Evolutionary conservation across 1,139 yeast species (phyloP).

Genomic region (Diutina rugosa): DNA sequence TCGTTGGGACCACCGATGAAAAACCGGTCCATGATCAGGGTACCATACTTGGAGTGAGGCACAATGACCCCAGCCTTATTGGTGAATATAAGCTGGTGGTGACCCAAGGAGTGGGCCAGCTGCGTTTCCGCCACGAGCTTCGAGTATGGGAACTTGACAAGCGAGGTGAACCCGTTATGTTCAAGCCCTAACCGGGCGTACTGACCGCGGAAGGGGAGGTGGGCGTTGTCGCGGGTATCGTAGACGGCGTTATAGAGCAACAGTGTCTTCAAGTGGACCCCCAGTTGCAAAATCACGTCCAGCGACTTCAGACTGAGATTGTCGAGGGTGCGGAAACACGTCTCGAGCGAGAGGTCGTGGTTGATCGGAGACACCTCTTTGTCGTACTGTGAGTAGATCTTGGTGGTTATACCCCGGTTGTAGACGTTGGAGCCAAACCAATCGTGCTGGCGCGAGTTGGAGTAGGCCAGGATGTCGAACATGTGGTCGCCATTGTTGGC

Average conservation of each 20-base stretch:
- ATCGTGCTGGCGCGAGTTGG: constrained; percentile 52
- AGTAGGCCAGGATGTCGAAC: constrained; percentile 40
- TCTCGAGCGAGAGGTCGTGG: constrained; percentile 56
- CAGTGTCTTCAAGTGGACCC: constrained; percentile 48
- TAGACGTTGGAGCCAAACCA: constrained; percentile 54
- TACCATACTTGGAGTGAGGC: constrained; percentile 8
- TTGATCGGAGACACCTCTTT: constrained; percentile 11
- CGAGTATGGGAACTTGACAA: constrained; percentile 32
- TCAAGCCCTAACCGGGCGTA: constrained; percentile 45
- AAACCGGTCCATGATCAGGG: constrained; percentile 16
- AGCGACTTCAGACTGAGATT: constrained; percentile 25
- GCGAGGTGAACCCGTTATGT: constrained; percentile 9
- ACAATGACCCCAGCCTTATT: constrained; percentile 41
- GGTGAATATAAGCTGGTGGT: constrained; percentile 25
- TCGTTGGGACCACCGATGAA: constrained; percentile 71
- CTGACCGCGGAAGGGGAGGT: constrained; percentile 48
- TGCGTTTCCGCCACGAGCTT: constrained; percentile 39
- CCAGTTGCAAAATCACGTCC: constrained; percentile 34
- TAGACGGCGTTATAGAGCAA: constrained; percentile 35
- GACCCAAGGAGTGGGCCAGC: constrained; percentile 14
- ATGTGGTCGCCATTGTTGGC: constrained; percentile 37
- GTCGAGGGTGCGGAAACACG: constrained; percentile 46
- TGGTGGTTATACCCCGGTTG: constrained; percentile 46
- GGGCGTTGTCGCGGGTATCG: constrained; percentile 45
- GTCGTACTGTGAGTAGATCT: constrained; percentile 23